These are phyloP conservation scores for Aspergillus oerlinghausenensis DNA, from an alignment of 2,329 filamentous ascomycete species.

Conservation along the genomic window DNA sequence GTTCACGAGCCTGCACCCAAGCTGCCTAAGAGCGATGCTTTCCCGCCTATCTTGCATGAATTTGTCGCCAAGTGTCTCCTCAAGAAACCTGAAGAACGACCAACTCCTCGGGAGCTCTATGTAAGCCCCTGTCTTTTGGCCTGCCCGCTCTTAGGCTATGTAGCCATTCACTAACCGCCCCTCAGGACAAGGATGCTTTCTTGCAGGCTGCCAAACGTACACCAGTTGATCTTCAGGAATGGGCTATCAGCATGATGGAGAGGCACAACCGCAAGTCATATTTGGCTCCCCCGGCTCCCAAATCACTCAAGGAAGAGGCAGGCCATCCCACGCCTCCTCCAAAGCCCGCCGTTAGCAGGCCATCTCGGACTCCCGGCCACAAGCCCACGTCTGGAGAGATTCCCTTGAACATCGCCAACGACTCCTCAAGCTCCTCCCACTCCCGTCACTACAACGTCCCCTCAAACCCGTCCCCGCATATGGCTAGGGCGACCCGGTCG, in stretches of 20 bases:
- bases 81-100: constrained; percentile 82
- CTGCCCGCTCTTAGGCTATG: background rate
- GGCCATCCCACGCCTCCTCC: constrained; percentile 35
- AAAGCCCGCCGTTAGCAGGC: constrained; percentile 19
- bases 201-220: constrained; percentile 95
- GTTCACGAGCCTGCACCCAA: constrained; percentile 92
- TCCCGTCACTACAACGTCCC: constrained; percentile 19
- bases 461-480: constrained; percentile 18
- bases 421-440: constrained; percentile 21
- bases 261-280: constrained; percentile 94
- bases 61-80: constrained; percentile 95
- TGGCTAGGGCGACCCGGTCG: constrained; percentile 24
- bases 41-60: constrained; percentile 89
- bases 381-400: constrained; percentile 71
- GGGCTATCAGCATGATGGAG: constrained; percentile 92
- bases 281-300: constrained; percentile 74
- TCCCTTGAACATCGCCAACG: constrained; percentile 49
- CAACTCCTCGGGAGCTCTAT: constrained; percentile 89
- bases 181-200: constrained; percentile 84
- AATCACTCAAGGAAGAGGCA: constrained; percentile 60
- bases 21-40: constrained; percentile 94
- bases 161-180: constrained; percentile 19
- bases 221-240: constrained; percentile 86
- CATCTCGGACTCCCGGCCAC: constrained; percentile 15
- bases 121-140: constrained; percentile 49